A percentile compares a stretch with the other conserved stretches of the same genome.
Conservation (phyloP, 257 asterid species). For the Solanum piurae region DNA sequence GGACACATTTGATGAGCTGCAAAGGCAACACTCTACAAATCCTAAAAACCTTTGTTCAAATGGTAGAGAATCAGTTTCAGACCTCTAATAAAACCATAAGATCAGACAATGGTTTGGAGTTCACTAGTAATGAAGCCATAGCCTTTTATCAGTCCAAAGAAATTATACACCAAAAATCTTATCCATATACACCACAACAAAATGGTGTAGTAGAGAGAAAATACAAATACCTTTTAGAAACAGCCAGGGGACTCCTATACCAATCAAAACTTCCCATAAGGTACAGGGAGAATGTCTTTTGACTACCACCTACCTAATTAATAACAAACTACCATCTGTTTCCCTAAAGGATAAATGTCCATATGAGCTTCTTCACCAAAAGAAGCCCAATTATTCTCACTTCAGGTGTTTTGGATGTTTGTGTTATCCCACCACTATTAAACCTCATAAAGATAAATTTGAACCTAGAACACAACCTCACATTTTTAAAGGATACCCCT, state of each 20-base stretch:
- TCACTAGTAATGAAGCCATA: not conserved
- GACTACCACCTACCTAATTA: not conserved
- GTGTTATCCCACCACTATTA: too few relatives aligned
- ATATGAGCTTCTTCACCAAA: not conserved
- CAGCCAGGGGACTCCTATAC: accelerated
- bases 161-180: not conserved
- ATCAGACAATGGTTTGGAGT: too few relatives aligned
- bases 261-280: too few relatives aligned
- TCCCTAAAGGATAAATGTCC: not conserved
- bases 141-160: not conserved
- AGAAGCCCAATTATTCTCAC: not conserved
- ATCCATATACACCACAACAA: not conserved
- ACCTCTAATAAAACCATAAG: not conserved
- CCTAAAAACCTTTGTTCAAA: not conserved
- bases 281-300: too few relatives aligned
- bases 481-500: too few relatives aligned
- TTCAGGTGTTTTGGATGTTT: not conserved
- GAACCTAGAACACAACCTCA: not conserved
- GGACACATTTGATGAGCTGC: not conserved
- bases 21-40: not conserved
- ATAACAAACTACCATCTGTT: not conserved
- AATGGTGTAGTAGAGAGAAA: too few relatives aligned
- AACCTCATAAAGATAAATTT: not conserved
- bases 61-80: not conserved
- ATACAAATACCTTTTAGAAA: too few relatives aligned